phyloP scores from a whole-genome alignment of 1,139 yeast species.

The Magnusiomyces ingens region DNA sequence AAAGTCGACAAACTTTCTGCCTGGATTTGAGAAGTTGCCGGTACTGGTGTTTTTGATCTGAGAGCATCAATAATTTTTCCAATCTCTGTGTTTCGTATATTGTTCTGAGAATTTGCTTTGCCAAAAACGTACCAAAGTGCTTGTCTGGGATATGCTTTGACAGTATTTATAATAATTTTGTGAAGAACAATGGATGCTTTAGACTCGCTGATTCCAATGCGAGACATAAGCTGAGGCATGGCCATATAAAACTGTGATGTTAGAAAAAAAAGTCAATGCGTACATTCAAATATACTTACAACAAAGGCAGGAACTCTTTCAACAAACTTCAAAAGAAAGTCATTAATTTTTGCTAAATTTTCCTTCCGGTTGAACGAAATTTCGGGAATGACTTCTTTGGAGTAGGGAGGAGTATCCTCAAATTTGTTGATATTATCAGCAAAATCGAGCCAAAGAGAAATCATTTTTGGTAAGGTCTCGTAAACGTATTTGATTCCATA shows the following conservation, averaged over 20 bases:
- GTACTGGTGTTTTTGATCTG: constrained; percentile 12
- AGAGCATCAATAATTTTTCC: constrained; percentile 33
- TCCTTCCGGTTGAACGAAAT: constrained; percentile 20
- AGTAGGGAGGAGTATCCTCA: background rate
- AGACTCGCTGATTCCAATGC: constrained; percentile 60
- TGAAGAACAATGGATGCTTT: constrained; percentile 52
- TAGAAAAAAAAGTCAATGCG: background rate
- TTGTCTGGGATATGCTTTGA: constrained; percentile 68
- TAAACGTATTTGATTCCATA: constrained; percentile 64
- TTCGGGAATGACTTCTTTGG: constrained; percentile 11
- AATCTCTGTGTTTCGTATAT: constrained; percentile 50
- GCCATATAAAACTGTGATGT: constrained; percentile 63
- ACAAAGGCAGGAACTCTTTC: constrained; percentile 49
- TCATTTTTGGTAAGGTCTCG: constrained; percentile 82
- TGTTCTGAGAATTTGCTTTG: constrained; percentile 61
- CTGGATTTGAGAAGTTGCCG: constrained; percentile 9
- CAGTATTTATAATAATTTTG: constrained; percentile 48
- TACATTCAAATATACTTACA: background rate
- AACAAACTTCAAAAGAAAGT: constrained; percentile 37
- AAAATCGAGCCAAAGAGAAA: constrained; percentile 89
- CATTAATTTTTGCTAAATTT: constrained; percentile 26
- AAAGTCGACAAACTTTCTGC: constrained; percentile 9
- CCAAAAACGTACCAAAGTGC: constrained; percentile 82
- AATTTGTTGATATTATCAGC: constrained; percentile 38
- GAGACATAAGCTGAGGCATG: constrained; percentile 75